These are phyloP conservation scores for Persicaria maculosa DNA, from an alignment of 148 eudicot species.

Conservation along the genomic window DNA sequence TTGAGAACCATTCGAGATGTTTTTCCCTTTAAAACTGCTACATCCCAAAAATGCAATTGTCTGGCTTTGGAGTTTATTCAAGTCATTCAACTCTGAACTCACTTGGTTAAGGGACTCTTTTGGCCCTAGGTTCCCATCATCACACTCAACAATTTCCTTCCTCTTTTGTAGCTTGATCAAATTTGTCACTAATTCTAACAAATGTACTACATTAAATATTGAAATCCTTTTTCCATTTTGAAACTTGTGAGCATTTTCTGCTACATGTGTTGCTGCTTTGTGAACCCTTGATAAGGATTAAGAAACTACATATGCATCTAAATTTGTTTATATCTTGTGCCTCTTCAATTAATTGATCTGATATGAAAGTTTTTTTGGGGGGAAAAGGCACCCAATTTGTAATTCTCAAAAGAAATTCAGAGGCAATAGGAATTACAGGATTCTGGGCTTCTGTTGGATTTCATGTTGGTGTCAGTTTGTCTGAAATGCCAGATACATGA, in stretches of 20 bases:
- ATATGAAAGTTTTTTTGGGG: not conserved
- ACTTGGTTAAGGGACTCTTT: no score
- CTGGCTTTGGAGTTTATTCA: not conserved
- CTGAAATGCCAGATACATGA: not conserved
- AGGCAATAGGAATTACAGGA: not conserved
- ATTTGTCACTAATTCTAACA: not conserved
- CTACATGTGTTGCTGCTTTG: not conserved
- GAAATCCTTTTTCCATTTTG: not conserved
- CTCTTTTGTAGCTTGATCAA: not conserved
- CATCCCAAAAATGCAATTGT: not conserved
- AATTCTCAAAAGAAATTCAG: not conserved
- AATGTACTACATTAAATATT: not conserved
- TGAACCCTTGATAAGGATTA: not conserved
- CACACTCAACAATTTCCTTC: no score
- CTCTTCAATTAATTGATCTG: not conserved
- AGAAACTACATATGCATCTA: not conserved
- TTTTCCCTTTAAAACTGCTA: not conserved
- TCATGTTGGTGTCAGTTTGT: not conserved
- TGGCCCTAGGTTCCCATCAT: no score
- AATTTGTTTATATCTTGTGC: not conserved
- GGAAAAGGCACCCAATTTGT: not conserved
- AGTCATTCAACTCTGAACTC: no score
- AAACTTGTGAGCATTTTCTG: not conserved
- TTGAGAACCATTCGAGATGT: not conserved
- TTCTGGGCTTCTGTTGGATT: not conserved